Evolutionary conservation across 371 early-diverging fungal species (phyloP), one percentile per base, ranked within the genome.

Genomic region (Mortierella sp.): DNA sequence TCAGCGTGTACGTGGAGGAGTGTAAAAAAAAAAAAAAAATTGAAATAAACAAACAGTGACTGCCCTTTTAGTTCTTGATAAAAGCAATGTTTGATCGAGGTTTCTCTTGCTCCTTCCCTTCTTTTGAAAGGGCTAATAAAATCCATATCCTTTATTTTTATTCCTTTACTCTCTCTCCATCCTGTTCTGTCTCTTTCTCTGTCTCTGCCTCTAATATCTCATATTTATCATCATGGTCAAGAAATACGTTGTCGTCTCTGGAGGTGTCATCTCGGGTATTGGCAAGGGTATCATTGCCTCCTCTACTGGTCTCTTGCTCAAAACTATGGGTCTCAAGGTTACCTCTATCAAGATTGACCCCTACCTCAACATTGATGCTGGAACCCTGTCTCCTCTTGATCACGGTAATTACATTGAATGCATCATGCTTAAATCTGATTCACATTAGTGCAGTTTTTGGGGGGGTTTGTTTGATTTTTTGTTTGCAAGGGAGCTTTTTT

Each of bases 311-410:
- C 89, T 96, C 51, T 88, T 99, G 62, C 92, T 99, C 73, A 96
- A 98, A 88, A 94, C 97, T 28, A 88, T 93, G 72, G 99, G 99
- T 26, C 89, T 98, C 73, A 89, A 91, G 57, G 99, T 99, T 26
- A 98, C 99, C 59, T 94, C 98, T 72, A 97, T 99, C 90, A 99
- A 99, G 88, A 99, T 99, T 77, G 99, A 99, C 86, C 99, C 99
- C 28, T 99, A 99, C 87, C 90, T 99, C 69, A 99, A 99, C 91
- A 98, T 97, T 83, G 99, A 99, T 86, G 99, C 99, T 65, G 99
- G 99, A 83, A 95, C 97, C 28, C 88, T 99, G 88, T 94, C 92
- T 69, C 99, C 99, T 70, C 88, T 97, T 62, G 99, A 99, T 86
- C 99, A 99, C 87, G 99, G 98, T 92, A 87, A 58, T 45, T 59